These are phyloP conservation scores for Fragaria nilgerrensis DNA, from an alignment of 306 rosid species.

Conservation along the genomic window DNA sequence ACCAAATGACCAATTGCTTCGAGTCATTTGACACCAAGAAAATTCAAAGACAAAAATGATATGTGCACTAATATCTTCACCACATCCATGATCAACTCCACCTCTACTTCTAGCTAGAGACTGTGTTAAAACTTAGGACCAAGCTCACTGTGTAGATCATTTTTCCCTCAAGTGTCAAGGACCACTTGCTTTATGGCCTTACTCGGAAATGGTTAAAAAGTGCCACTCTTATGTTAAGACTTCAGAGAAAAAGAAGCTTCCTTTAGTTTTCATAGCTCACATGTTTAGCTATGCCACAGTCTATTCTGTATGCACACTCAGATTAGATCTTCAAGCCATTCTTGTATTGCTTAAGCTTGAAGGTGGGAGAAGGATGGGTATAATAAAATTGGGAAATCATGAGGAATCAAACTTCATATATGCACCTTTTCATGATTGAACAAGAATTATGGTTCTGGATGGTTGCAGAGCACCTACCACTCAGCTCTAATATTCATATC, in stretches of 20 bases:
- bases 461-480: slow-evolving; percentile 45
- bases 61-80: not conserved
- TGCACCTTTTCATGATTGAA: slow-evolving; percentile 19
- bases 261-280: slow-evolving; percentile 16
- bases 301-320: slow-evolving; percentile 1
- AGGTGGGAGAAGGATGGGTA: slow-evolving; percentile 30
- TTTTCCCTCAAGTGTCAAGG: slow-evolving; percentile 30
- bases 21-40: slow-evolving; percentile 7
- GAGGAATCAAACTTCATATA: slow-evolving; percentile 24
- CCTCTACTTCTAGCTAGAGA: slow-evolving; percentile 8
- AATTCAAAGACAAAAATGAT: not conserved
- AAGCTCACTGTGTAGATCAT: slow-evolving; percentile 27
- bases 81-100: not conserved
- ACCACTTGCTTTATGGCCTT: slow-evolving; percentile 34
- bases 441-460: slow-evolving; percentile 32
- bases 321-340: not conserved
- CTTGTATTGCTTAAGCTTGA: slow-evolving; percentile 27
- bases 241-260: slow-evolving; percentile 32
- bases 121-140: slow-evolving; percentile 21
- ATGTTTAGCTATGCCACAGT: slow-evolving; percentile 2
- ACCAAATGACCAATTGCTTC: not conserved
- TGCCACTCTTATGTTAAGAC: slow-evolving; percentile 29
- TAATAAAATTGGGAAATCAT: slow-evolving; percentile 29
- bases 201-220: slow-evolving; percentile 22
- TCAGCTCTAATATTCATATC: slow-evolving; percentile 2